Conservation (phyloP, 805 yeast species). For the Monosporozyma aerobia region DNA sequence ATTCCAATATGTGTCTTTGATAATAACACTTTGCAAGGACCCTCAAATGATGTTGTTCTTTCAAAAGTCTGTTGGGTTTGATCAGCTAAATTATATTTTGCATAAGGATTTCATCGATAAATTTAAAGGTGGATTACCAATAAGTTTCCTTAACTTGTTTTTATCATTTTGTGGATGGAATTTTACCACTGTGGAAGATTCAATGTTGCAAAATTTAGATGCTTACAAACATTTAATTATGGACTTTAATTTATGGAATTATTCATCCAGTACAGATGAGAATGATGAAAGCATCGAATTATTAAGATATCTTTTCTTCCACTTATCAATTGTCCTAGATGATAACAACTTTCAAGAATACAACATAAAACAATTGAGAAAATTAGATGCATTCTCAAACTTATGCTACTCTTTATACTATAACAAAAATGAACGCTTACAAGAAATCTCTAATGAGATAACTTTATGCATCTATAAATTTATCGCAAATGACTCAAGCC, state of each 20-base stretch:
- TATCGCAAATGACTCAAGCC: constrained; percentile 40
- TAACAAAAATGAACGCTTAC: constrained; percentile 18
- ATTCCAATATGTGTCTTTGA: constrained; percentile 12
- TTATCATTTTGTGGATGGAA: constrained; percentile 50
- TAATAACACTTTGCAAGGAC: constrained; percentile 13
- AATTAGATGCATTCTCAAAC: constrained; percentile 39
- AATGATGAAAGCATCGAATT: constrained; percentile 29
- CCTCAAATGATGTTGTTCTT: constrained; percentile 12
- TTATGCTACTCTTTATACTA: constrained; percentile 27
- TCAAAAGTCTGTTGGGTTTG: constrained; percentile 15
- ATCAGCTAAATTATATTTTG: constrained; percentile 15
- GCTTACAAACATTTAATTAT: constrained; percentile 52
- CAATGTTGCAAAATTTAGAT: constrained; percentile 44
- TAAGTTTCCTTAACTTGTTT: constrained; percentile 42
- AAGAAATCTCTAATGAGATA: constrained; percentile 19
- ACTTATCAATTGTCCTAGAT: constrained; percentile 45
- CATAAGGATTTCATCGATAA: constrained; percentile 10
- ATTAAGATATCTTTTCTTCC: constrained; percentile 45
- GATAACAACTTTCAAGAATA: constrained; percentile 42
- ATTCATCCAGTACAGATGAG: not conserved
- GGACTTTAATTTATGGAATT: constrained; percentile 54
- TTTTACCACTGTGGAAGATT: constrained; percentile 40
- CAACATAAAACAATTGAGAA: constrained; percentile 45
- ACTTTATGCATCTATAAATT: constrained; percentile 22
- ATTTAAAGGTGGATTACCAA: constrained; percentile 21